Evolutionary conservation across 306 rosid genomes (phyloP).

Genomic region (Hylodesmum podocarpum): DNA sequence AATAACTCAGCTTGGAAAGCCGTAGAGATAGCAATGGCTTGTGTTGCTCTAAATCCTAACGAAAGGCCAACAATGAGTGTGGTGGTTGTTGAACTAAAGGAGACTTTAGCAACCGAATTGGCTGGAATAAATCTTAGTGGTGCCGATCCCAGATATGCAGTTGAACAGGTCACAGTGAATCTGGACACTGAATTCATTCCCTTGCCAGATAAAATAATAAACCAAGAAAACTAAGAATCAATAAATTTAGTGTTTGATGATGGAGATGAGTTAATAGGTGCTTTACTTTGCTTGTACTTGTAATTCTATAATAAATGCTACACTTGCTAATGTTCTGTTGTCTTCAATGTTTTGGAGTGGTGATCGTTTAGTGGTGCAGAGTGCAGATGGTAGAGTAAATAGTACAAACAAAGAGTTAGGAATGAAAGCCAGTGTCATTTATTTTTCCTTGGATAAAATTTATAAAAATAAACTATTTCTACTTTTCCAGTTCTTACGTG

Average conservation of each 20-base stretch:
- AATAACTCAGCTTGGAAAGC: conserved; percentile 46
- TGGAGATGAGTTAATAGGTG: neutral
- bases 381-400: no score
- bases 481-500: no score
- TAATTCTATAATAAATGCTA: no score
- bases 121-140: neutral
- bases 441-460: no score
- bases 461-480: no score
- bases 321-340: no score
- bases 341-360: no score
- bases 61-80: conserved; percentile 45
- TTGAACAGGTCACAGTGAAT: neutral
- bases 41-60: conserved; percentile 25
- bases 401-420: no score
- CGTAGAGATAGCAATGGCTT: conserved; percentile 48
- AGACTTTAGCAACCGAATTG: conserved; percentile 32
- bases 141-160: neutral
- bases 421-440: no score
- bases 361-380: no score
- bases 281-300: no score
- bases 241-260: neutral
- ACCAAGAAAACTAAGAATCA: neutral
- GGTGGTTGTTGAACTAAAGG: conserved; percentile 35
- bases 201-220: neutral
- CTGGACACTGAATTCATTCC: neutral